phyloP scores from a whole-genome alignment of 805 yeast genomes.

The Yarrowia alimentaria region DNA sequence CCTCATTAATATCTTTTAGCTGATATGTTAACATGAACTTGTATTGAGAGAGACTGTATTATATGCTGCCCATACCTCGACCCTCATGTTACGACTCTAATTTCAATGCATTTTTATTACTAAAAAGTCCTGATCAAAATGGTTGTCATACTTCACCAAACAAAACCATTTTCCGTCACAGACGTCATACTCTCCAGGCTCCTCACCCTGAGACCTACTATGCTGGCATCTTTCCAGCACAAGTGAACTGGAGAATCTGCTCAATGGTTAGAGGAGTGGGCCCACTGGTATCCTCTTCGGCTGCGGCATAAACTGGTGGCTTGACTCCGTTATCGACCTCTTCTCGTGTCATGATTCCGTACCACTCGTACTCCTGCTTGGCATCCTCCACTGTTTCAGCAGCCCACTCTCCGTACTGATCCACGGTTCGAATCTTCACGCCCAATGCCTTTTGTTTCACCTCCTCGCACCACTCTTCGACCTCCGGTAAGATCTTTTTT shows the following conservation, averaged over 20 bases:
- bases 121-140: too few relatives aligned
- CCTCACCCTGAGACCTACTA: too few relatives aligned
- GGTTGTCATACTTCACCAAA: too few relatives aligned
- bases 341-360: constrained; percentile 56
- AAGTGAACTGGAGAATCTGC: constrained; percentile 19
- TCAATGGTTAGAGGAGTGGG: constrained; percentile 6
- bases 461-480: constrained; percentile 73
- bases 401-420: constrained; percentile 72
- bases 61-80: too few relatives aligned
- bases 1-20: too few relatives aligned
- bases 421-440: constrained; percentile 45
- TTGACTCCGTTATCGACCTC: constrained; percentile 44
- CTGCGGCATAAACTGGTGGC: not conserved
- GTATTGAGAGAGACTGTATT: too few relatives aligned
- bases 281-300: not conserved
- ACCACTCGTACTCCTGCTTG: constrained; percentile 57
- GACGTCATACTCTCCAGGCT: too few relatives aligned
- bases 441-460: constrained; percentile 43
- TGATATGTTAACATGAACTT: too few relatives aligned
- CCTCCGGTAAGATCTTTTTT: constrained; percentile 87
- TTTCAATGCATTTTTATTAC: too few relatives aligned
- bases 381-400: constrained; percentile 51
- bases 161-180: too few relatives aligned
- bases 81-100: too few relatives aligned
- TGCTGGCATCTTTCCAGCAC: constrained; percentile 8